Conservation (phyloP, 371 early-diverging fungal species). For the Mortierella sp. region DNA sequence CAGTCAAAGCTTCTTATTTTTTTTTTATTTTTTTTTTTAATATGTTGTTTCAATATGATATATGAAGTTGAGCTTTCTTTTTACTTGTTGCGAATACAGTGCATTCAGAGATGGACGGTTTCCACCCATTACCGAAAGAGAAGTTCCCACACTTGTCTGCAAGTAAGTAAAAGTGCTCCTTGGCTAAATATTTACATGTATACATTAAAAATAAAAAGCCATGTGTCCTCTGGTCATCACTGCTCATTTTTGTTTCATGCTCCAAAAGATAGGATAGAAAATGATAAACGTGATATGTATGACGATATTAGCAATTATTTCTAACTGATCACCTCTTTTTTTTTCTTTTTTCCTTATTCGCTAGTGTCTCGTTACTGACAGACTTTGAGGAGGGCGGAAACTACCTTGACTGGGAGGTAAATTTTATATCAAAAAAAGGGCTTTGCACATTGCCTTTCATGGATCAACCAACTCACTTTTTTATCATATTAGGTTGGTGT, state of each 20-base stretch:
- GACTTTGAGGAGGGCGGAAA: conserved; percentile 84
- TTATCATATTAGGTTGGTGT: conserved; percentile 67
- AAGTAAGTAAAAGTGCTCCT: conserved; percentile 41
- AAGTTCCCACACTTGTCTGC: conserved; percentile 76
- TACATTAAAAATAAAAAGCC: neutral
- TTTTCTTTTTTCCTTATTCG: neutral
- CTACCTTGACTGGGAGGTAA: conserved; percentile 89
- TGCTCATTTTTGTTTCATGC: conserved; percentile 8
- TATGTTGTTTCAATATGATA: neutral
- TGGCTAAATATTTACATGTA: neutral
- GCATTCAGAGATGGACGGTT: conserved; percentile 89
- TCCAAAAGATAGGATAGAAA: neutral
- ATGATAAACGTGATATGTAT: conserved; percentile 7
- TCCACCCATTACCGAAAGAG: conserved; percentile 75
- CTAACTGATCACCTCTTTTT: neutral
- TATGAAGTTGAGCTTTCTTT: neutral
- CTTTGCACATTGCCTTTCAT: neutral
- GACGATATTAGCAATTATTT: neutral
- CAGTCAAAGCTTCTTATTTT: too few relatives aligned
- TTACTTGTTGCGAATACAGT: conserved; percentile 50
- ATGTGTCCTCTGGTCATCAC: neutral
- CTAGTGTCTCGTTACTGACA: conserved; percentile 83
- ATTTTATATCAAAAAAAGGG: neutral
- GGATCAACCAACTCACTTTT: neutral
- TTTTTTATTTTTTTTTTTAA: conserved; percentile 8